Base-by-base conservation (phyloP, 2,329 filamentous ascomycete species). In the Ceratocystis huliohia region DNA sequence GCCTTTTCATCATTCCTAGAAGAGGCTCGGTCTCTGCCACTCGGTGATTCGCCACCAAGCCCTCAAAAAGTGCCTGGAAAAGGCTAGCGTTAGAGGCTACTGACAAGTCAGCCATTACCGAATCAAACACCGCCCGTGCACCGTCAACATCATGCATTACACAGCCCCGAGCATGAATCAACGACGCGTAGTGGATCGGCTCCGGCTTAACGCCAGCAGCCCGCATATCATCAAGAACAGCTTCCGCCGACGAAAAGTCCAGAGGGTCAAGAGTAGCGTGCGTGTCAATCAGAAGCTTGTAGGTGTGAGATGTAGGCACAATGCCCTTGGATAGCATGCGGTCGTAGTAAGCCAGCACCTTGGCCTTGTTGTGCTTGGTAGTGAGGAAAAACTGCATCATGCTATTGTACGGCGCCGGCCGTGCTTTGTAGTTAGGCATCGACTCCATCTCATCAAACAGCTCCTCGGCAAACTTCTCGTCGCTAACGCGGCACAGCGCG, bases 301-400 rank as follows among this genome's bases (percentile, higher is more conserved):
- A 96, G 1, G 94, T 99, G 77, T 99, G 94, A 69, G 91, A 88
- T 0, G 94, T 97, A 1, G 94, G 93, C 68, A 88, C 81, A 73
- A 99, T 99, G 66, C 87, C 85, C 78, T 88, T 89, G 25, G 84
- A 82, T 74, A 88, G 85, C 94, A 99, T 97, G 69, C 93, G 89
- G 76, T 96, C 88, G 74, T 96, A 97, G 81, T 97, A 99, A 41
- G 87, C 82, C 28, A 99, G 82, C 4, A 96, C 93, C 84, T 97
- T 97, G 75, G 82, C 79, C 78, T 94, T 93, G 76, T 99, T 93
- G 65, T 91, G 90, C 84, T 97, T 97, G 66, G 93, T 97, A 67
- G 90, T 96, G 71, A 97, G 81, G 84, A 97, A 99, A 79, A 96
- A 97, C 75, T 99, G 94, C 85, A 99, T 99, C 86, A 99, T 89